phyloP scores from a whole-genome alignment of 345 rosid genomes.

The Microcos paniculata region DNA sequence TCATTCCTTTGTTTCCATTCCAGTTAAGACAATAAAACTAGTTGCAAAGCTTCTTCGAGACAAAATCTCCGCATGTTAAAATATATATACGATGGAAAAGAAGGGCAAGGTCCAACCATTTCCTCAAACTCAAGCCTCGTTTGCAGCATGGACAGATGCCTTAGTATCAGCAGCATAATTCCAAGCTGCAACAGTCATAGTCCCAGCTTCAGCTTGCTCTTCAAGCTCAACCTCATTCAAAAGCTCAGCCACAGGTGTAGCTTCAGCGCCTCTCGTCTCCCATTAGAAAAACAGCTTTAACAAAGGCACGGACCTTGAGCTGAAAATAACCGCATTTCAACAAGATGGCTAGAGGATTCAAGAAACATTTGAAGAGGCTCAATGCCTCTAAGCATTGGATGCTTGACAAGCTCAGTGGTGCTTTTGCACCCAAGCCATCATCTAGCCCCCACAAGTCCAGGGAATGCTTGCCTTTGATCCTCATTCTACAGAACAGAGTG shows the following conservation, averaged over 20 bases:
- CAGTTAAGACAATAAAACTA: slow-evolving; percentile 70
- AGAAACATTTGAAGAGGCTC: slow-evolving; percentile 49
- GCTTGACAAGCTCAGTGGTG: slow-evolving; percentile 13
- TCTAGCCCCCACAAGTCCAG: too few species aligned
- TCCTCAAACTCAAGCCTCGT: too few species aligned
- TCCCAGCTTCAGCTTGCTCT: too few species aligned
- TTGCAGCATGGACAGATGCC: too few species aligned
- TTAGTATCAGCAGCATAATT: too few species aligned
- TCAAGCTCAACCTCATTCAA: too few species aligned
- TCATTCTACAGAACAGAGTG: slow-evolving; percentile 62
- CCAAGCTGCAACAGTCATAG: too few species aligned
- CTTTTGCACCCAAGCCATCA: slow-evolving; percentile 87
- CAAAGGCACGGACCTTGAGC: neutral
- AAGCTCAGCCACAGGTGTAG: too few species aligned
- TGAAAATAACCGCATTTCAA: neutral
- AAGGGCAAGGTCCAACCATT: too few species aligned
- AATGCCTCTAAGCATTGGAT: too few species aligned
- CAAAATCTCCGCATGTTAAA: slow-evolving; percentile 81
- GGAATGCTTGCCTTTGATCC: too few species aligned
- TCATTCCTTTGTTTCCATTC: slow-evolving; percentile 57
- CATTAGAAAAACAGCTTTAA: neutral
- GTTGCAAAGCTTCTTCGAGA: slow-evolving; percentile 92
- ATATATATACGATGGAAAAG: too few species aligned
- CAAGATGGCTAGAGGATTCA: slow-evolving; percentile 73
- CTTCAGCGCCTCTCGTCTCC: neutral